Conservation (phyloP, 805 yeast genomes). For the Wickerhamiella vanderwaltii region DNA sequence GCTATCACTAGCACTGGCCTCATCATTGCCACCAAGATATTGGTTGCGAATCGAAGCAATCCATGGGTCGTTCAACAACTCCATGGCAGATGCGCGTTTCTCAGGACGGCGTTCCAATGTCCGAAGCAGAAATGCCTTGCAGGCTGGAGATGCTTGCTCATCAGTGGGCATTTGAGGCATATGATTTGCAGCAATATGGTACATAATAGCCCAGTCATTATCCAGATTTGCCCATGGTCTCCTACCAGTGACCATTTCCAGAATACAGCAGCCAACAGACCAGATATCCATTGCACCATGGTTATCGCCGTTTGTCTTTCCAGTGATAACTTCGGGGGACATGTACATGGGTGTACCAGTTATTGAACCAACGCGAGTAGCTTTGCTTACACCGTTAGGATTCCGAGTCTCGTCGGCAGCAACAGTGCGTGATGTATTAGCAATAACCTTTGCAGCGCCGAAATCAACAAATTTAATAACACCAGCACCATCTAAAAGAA, state of each 20-base stretch:
- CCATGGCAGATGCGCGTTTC: constrained; percentile 72
- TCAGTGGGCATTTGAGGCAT: constrained; percentile 70
- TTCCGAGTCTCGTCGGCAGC: constrained; percentile 13
- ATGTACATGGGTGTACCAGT: constrained; percentile 98
- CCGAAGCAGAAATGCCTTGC: constrained; percentile 55
- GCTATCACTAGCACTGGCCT: too few relatives aligned
- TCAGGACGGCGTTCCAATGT: constrained; percentile 77
- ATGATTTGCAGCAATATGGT: constrained; percentile 92
- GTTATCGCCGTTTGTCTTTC: constrained; percentile 35
- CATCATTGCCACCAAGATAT: neutral
- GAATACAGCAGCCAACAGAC: constrained; percentile 92
- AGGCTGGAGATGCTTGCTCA: constrained; percentile 66
- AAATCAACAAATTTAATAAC: constrained; percentile 92
- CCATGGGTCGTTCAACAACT: constrained; percentile 41
- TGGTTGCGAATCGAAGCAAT: constrained; percentile 19
- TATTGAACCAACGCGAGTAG: constrained; percentile 28
- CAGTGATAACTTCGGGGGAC: constrained; percentile 95
- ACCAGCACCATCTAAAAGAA: constrained; percentile 79
- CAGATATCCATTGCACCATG: constrained; percentile 76
- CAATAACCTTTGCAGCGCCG: constrained; percentile 85
- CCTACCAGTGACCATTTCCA: constrained; percentile 94
- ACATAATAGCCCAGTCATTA: constrained; percentile 98
- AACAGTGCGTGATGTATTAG: constrained; percentile 28
- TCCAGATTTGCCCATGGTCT: constrained; percentile 95
- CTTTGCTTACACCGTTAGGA: neutral